phyloP scores from a whole-genome alignment of 495 filamentous ascomycete genomes.

The Aspergillus ellipticus region DNA sequence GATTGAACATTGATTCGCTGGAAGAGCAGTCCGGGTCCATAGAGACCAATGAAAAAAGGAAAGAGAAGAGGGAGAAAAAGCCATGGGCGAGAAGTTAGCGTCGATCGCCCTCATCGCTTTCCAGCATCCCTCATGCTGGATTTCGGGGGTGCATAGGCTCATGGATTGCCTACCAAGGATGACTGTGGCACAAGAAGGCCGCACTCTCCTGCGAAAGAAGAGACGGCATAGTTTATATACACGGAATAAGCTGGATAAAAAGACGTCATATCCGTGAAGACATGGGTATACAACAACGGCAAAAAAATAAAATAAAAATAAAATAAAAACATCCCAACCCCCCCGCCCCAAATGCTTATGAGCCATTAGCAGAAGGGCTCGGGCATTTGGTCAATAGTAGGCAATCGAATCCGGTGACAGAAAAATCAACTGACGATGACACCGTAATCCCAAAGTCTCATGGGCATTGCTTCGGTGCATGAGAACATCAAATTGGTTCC shows the following conservation, averaged over 20 bases:
- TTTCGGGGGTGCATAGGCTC: not conserved
- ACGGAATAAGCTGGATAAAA: slow-evolving; percentile 10
- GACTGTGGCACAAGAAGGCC: not conserved
- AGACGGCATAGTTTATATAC: slow-evolving; percentile 15
- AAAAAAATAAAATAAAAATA: too few relatives aligned
- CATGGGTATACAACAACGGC: slow-evolving; percentile 20
- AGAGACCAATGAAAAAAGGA: not conserved
- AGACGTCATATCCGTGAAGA: slow-evolving; percentile 4
- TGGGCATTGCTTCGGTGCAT: not conserved
- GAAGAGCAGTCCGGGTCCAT: not conserved
- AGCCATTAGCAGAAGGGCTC: not conserved
- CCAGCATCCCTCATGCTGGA: not conserved
- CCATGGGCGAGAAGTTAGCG: not conserved
- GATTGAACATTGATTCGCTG: too few relatives aligned
- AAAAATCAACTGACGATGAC: too few relatives aligned
- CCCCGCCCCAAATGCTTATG: too few relatives aligned
- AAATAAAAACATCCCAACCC: too few relatives aligned
- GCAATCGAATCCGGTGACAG: not conserved
- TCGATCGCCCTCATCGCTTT: not conserved
- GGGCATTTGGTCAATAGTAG: not conserved
- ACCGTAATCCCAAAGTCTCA: too few relatives aligned
- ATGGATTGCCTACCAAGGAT: not conserved
- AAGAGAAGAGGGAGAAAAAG: not conserved
- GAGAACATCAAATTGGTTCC: not conserved
- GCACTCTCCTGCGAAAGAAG: not conserved